Percentiles rank a stretch among this genome's conserved stretches.
phyloP scores from a whole-genome alignment of 176 grass and related monocot species.

The Lolium perenne region DNA sequence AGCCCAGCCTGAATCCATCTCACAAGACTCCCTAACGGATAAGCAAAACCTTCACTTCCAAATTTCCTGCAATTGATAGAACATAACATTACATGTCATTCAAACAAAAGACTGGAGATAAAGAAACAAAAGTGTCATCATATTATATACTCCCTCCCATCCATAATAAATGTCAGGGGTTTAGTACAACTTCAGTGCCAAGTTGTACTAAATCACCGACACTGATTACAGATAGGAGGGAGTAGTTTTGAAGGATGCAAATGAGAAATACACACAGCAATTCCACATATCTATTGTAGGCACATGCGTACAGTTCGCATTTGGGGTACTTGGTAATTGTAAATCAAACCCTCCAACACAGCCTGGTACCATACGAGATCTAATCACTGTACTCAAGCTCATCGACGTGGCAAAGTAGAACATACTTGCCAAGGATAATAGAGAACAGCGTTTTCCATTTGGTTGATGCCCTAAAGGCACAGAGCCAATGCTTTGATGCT shows the following conservation, averaged over 20 bases:
- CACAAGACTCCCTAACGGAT: slow-evolving; percentile 31
- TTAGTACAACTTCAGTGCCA: too few relatives aligned
- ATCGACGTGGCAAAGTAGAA: background rate
- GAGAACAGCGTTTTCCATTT: background rate
- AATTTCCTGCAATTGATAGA: slow-evolving; percentile 27
- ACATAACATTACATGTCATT: background rate
- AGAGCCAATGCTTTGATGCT: background rate
- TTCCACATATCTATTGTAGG: background rate
- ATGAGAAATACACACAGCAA: background rate
- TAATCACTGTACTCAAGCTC: background rate
- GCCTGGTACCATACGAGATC: background rate
- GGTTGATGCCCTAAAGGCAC: background rate
- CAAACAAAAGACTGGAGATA: background rate
- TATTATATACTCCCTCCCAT: too few relatives aligned
- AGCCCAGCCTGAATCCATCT: slow-evolving; percentile 18
- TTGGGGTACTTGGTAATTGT: too few relatives aligned
- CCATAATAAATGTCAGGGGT: too few relatives aligned
- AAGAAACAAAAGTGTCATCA: too few relatives aligned
- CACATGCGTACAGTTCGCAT: too few relatives aligned
- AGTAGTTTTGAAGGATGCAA: background rate
- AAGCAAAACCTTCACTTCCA: background rate
- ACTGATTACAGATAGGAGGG: too few relatives aligned
- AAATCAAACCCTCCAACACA: background rate
- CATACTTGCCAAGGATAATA: background rate
- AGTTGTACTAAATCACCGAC: too few relatives aligned